These are phyloP conservation scores for Russula virescens DNA, from an alignment of 768 basidiomycete genomes.

Conservation along the genomic window DNA sequence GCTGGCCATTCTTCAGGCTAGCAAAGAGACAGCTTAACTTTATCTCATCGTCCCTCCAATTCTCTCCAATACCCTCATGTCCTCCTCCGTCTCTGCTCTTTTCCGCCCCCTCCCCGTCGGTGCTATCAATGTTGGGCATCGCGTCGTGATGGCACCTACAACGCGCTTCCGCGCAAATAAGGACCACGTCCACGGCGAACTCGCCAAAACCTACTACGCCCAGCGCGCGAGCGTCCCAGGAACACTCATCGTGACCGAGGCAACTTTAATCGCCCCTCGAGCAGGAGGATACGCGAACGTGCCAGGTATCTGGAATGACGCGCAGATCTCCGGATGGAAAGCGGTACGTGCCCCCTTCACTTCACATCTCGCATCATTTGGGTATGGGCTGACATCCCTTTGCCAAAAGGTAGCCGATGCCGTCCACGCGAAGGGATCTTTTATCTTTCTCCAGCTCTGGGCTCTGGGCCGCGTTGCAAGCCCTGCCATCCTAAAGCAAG, in stretches of 20 bases:
- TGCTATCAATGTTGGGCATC: constrained; percentile 38
- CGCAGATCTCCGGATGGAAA: constrained; percentile 52
- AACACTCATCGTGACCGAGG: constrained; percentile 54
- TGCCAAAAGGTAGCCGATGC: constrained; percentile 45
- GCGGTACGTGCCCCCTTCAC: constrained; percentile 28
- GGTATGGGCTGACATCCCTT: background rate
- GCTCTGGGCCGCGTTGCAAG: constrained; percentile 45
- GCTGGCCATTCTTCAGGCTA: too few species aligned
- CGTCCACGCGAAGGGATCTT: constrained; percentile 49
- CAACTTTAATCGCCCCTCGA: constrained; percentile 43
- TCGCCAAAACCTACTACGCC: constrained; percentile 42
- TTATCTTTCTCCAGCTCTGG: constrained; percentile 53
- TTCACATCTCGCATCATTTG: background rate
- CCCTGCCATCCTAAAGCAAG: constrained; percentile 32
- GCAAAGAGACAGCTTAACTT: too few species aligned
- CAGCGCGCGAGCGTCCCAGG: constrained; percentile 46
- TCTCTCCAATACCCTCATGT: background rate
- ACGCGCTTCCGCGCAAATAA: constrained; percentile 41
- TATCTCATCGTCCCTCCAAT: too few species aligned
- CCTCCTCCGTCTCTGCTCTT: constrained; percentile 27
- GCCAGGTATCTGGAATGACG: constrained; percentile 61
- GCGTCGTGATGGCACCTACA: constrained; percentile 49
- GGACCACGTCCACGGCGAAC: constrained; percentile 34
- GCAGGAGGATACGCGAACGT: constrained; percentile 46
- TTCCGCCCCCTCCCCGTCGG: constrained; percentile 47